Conservation (phyloP, 257 asterid species). For the Solanum paucissectum region DNA sequence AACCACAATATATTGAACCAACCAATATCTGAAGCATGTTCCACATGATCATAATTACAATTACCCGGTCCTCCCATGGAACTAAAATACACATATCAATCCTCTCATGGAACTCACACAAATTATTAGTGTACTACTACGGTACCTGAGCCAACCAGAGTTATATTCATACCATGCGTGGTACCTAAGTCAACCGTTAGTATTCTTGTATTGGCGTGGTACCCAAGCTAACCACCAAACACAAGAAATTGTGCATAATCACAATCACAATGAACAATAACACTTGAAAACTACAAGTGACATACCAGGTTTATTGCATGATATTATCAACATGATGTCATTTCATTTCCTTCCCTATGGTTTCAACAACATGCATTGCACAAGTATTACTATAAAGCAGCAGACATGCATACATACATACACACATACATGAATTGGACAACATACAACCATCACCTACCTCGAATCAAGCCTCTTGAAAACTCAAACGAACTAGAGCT, state of each 20-base stretch:
- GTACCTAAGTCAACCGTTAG: background rate
- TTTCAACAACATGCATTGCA: no score
- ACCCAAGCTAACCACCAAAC: background rate
- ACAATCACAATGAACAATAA: background rate
- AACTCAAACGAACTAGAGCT: no score
- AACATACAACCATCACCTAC: no score
- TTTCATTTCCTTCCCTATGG: background rate
- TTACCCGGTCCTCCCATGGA: background rate
- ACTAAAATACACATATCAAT: background rate
- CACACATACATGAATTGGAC: no score
- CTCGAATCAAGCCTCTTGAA: no score
- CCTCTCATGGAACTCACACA: background rate
- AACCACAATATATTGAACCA: background rate
- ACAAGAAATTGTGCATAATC: no score
- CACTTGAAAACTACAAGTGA: background rate
- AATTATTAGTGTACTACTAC: background rate
- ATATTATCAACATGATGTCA: background rate
- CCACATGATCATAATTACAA: background rate
- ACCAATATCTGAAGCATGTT: background rate
- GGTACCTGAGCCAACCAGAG: background rate
- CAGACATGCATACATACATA: background rate
- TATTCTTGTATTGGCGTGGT: no score
- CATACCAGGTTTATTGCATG: background rate
- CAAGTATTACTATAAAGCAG: background rate
- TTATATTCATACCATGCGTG: background rate